These are phyloP conservation scores for Pyrenophora graminea DNA, from an alignment of 2,329 filamentous ascomycete species.

Conservation along the genomic window DNA sequence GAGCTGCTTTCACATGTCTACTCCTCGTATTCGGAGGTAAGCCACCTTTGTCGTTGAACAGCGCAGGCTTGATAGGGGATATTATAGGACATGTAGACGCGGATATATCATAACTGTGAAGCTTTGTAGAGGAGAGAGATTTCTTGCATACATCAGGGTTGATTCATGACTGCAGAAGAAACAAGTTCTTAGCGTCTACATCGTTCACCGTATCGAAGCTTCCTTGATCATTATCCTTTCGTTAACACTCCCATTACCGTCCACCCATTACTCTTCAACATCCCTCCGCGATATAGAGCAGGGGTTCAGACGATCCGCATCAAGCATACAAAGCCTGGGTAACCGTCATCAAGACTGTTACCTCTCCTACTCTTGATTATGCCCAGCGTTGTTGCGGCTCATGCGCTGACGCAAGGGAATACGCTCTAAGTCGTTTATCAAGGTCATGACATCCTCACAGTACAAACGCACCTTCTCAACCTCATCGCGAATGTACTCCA, in stretches of 20 bases:
- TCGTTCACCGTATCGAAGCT: no score
- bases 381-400: background rate
- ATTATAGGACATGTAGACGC: no score
- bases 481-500: background rate
- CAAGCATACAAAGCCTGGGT: background rate
- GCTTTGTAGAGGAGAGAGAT: background rate
- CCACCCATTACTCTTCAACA: no score
- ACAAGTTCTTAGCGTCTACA: no score
- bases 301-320: background rate
- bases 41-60: no score
- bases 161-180: background rate
- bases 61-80: no score
- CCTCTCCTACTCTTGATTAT: background rate
- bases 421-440: background rate
- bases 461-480: background rate
- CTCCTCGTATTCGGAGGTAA: background rate
- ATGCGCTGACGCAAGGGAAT: background rate
- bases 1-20: background rate
- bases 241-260: background rate
- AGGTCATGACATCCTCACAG: background rate
- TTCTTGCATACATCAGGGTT: background rate
- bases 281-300: background rate
- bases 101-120: no score
- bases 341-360: background rate
- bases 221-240: background rate